Base-by-base conservation (phyloP, 192 early-diverging fungal species). In the Pilobolus umbonatus region DNA sequence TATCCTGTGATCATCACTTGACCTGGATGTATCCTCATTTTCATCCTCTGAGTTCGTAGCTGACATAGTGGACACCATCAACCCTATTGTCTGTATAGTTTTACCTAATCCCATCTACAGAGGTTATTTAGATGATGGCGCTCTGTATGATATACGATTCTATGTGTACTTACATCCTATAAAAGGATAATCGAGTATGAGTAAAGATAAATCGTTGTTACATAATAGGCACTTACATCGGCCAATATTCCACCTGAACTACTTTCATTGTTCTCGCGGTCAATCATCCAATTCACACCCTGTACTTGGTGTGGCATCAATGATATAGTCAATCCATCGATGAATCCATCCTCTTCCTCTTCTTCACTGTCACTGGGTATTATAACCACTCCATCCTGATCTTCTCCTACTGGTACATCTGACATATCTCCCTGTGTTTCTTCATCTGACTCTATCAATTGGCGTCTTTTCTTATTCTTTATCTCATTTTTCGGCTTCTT, bases 61-160 rank as follows among this genome's bases (percentile, higher is more conserved):
- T 34, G 50, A 21, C 57, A 56, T 53, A 1, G 56, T 60, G 19
- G 56, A 55, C 1, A 45, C 25, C 9, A 73, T 53, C 21, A 73
- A 34, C 14, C 42, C 64, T 12, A 73, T 67, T 1, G 64, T 64
- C 31, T 73, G 71, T 19, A 73, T 73, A 3, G 71, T 73, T 55
- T 73, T 73, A 44, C 71, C 71, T 15, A 73, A 32, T 19, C 71
- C 71, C 71, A 73, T 73, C 61, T 73, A n/a, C 39, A 30, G 21
- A 47, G 5, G 11, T 40, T 40, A 40, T 3, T 42, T 17, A n/a
- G 5, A 42, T 42, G 6, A 17, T 42, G 0, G 14, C 1, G 14
- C 8, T 42, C 8, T 42, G 3, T 42, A 1, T 42, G 7, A 12
- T 32, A 19, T 17, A 34, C 19, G 51, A 12, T 29, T 15, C 5